Evolutionary conservation across 192 early-diverging fungal species (phyloP).

Genomic region (Podila clonocystis): DNA sequence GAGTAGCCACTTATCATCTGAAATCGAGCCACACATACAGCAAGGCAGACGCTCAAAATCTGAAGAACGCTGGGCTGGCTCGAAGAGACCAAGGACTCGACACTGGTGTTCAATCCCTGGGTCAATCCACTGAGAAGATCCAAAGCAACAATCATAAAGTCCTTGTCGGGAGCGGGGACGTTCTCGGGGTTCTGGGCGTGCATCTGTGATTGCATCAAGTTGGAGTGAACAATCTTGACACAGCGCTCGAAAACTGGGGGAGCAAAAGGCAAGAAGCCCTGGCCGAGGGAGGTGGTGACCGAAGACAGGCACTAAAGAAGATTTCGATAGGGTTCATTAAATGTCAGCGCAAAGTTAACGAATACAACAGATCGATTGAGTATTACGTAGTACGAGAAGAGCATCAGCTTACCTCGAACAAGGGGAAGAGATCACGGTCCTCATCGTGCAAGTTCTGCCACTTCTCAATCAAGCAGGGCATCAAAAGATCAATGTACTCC

Average conservation of each 20-base stretch:
- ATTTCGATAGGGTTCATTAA: neutral
- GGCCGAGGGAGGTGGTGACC: slow-evolving; percentile 87
- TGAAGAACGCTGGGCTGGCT: slow-evolving; percentile 78
- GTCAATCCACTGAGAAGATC: slow-evolving; percentile 95
- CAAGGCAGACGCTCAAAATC: slow-evolving; percentile 85
- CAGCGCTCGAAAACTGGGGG: slow-evolving; percentile 89
- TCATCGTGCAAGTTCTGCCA: slow-evolving; percentile 86
- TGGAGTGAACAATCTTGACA: slow-evolving; percentile 86
- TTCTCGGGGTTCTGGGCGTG: slow-evolving; percentile 56
- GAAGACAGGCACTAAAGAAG: slow-evolving; percentile 79
- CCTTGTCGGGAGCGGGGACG: slow-evolving; percentile 86
- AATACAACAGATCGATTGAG: too few relatives aligned
- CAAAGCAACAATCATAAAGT: slow-evolving; percentile 95
- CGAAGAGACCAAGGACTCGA: slow-evolving; percentile 79
- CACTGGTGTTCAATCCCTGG: slow-evolving; percentile 85
- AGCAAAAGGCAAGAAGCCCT: slow-evolving; percentile 88
- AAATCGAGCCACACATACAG: slow-evolving; percentile 53
- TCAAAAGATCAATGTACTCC: slow-evolving; percentile 83
- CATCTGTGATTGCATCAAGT: slow-evolving; percentile 74
- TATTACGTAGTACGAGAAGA: too few relatives aligned
- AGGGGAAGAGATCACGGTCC: slow-evolving; percentile 93
- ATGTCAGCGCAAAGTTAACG: neutral
- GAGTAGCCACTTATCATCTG: neutral
- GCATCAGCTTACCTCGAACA: slow-evolving; percentile 70
- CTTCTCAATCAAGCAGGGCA: slow-evolving; percentile 88